These are phyloP conservation scores for Andrographis paniculata DNA, from an alignment of 305 asterid species.

Conservation along the genomic window DNA sequence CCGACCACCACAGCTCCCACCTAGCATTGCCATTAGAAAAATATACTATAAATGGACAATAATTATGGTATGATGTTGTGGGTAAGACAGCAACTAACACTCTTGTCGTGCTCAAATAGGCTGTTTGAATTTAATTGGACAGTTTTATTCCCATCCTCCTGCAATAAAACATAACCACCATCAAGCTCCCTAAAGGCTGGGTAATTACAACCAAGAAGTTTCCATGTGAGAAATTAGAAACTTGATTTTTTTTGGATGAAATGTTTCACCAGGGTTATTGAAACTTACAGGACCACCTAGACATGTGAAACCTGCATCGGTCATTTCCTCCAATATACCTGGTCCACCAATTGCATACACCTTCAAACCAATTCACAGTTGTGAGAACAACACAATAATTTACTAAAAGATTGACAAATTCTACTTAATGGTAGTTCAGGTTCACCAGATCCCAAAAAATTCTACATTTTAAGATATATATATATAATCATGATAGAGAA, in stretches of 20 bases:
- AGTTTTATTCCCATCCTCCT: slow-evolving; percentile 79
- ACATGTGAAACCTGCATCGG: slow-evolving; percentile 62
- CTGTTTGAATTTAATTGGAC: slow-evolving; percentile 40
- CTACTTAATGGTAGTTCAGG: too few species aligned
- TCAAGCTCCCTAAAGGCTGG: neutral
- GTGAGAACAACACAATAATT: neutral
- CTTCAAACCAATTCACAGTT: slow-evolving; percentile 32
- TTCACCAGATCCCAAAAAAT: too few species aligned
- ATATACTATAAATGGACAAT: neutral
- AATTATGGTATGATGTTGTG: neutral
- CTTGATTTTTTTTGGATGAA: neutral
- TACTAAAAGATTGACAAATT: too few species aligned
- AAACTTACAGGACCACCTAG: slow-evolving; percentile 86
- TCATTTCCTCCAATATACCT: slow-evolving; percentile 75
- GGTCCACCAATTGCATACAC: slow-evolving; percentile 92
- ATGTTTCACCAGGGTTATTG: neutral
- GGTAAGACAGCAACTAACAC: slow-evolving; percentile 36
- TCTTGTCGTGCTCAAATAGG: slow-evolving; percentile 70
- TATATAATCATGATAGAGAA: neutral
- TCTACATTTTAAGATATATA: too few species aligned
- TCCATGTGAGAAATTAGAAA: too few species aligned
- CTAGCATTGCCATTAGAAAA: slow-evolving; percentile 24
- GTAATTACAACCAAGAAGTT: slow-evolving; percentile 2
- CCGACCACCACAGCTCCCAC: slow-evolving; percentile 98
- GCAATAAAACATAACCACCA: slow-evolving; percentile 18